phyloP scores from a whole-genome alignment of 805 yeast species.

The Candida broadrunensis region DNA sequence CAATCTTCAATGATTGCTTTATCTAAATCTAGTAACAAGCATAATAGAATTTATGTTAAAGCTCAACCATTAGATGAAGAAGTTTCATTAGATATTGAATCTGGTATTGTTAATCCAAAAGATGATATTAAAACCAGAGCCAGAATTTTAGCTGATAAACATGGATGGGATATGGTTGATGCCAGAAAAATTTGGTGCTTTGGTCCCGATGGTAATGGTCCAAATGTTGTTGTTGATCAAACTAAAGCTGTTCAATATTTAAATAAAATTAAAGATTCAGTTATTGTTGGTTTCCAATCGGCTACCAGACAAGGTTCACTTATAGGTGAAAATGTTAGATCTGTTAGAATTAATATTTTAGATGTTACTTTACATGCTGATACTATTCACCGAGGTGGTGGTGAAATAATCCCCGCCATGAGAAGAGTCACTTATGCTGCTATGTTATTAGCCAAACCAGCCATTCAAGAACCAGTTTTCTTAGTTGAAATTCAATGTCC shows the following conservation, averaged over 20 bases:
- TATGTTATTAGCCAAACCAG: conserved; percentile 96
- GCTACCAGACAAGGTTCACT: conserved; percentile 99
- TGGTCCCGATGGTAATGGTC: conserved; percentile 99
- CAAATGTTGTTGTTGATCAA: conserved; percentile 98
- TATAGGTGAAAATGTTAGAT: conserved; percentile 94
- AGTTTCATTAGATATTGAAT: conserved; percentile 86
- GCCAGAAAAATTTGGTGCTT: conserved; percentile 99
- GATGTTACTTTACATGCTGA: conserved; percentile 99
- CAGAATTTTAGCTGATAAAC: conserved; percentile 97
- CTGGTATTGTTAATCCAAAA: conserved; percentile 88
- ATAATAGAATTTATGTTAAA: conserved; percentile 98
- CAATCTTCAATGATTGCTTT: conserved; percentile 95
- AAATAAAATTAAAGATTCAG: conserved; percentile 98
- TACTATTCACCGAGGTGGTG: conserved; percentile 99
- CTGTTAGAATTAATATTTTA: conserved; percentile 94
- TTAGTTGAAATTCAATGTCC: conserved; percentile 99
- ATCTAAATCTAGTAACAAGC: conserved; percentile 99
- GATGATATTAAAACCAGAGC: conserved; percentile 99
- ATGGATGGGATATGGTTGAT: conserved; percentile 99
- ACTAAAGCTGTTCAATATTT: conserved; percentile 99
- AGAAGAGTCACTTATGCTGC: conserved; percentile 99
- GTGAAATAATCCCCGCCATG: conserved; percentile 99
- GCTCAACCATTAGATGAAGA: conserved; percentile 97
- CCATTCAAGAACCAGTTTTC: conserved; percentile 99
- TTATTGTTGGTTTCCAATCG: conserved; percentile 99